These are phyloP conservation scores for Hymenoscyphus scutula DNA, from an alignment of 2,329 filamentous ascomycete species.

Conservation along the genomic window DNA sequence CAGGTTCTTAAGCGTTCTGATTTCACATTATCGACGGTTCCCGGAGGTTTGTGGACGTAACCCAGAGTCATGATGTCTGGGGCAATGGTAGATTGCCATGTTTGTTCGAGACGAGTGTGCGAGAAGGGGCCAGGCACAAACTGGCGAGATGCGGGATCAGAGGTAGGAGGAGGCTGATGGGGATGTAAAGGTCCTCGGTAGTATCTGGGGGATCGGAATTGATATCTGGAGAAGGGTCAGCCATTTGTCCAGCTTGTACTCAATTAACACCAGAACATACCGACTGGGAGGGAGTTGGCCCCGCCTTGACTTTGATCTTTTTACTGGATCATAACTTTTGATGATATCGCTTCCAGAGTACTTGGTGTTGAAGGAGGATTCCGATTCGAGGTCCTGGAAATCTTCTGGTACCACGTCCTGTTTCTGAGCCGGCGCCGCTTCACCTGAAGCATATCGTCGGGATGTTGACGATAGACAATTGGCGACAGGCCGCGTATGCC, in stretches of 20 bases:
- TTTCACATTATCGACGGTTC: conserved; percentile 56
- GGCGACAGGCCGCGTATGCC: conserved; percentile 25
- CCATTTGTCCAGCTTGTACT: background rate
- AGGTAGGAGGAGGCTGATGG: conserved; percentile 81
- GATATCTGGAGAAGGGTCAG: conserved; percentile 62
- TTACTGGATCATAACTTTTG: conserved; percentile 48
- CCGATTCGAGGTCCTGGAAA: conserved; percentile 45
- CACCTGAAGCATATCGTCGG: conserved; percentile 32
- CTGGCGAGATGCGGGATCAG: conserved; percentile 82
- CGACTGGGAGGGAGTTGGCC: conserved; percentile 40
- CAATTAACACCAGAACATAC: conserved; percentile 30
- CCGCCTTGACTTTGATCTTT: conserved; percentile 41
- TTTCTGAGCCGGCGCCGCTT: conserved; percentile 24
- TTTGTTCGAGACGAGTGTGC: conserved; percentile 82
- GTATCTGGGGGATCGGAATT: conserved; percentile 92
- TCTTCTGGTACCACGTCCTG: conserved; percentile 27
- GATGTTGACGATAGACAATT: conserved; percentile 16
- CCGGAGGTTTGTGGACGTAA: conserved; percentile 83
- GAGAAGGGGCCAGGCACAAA: conserved; percentile 92
- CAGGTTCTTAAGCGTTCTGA: conserved; percentile 74
- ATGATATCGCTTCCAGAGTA: conserved; percentile 37
- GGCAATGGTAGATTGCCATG: conserved; percentile 81
- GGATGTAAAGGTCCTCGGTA: conserved; percentile 91
- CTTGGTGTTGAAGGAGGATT: conserved; percentile 42
- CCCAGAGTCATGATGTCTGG: conserved; percentile 84